Base-by-base conservation (phyloP, 1,284 basidiomycete species). In the Earliella scabrosa region DNA sequence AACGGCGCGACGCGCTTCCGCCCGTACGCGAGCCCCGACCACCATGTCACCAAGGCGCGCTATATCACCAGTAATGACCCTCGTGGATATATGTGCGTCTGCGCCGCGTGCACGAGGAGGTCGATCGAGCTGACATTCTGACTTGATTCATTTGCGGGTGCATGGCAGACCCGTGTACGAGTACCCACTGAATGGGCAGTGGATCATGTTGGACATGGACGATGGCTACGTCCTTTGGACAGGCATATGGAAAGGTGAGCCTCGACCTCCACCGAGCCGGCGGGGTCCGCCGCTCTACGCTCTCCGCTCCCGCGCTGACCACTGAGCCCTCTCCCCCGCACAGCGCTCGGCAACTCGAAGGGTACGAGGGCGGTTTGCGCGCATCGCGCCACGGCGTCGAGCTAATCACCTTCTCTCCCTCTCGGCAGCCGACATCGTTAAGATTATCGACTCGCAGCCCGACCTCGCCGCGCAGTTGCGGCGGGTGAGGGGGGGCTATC, bases 141-240 rank as follows among this genome's bases (percentile, higher is more conserved):
- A 11, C 2, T 24, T 3, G 39, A 9, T 23, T 40, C 4, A 3
- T 41, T 24, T 18, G n/a, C n/a, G n/a, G n/a, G n/a, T n/a, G n/a
- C n/a, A n/a, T n/a, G 20, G 4, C 65, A 92, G 90, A 58, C 90
- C 91, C 13, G 91, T 93, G 10, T 93, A 91, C 66, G 91, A 93
- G 71, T 93, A 93, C 65, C 91, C 90, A 3, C 77, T 93, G 54
- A 92, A 92, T 61, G 88, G 87, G 14, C 91, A 93, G 69, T 93
- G 91, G 90, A 92, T 93, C 66, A 93, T 93, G 91, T 91, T 93
- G 83, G 92, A 93, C 75, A 90, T 90, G 70, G 92, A 93, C 70
- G 90, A 93, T 69, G 91, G 90, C 3, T 93, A 92, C 68, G 87
- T 93, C 59, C 76, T 92, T 13, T 92, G 90, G 90, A 93, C 91